These are phyloP conservation scores for Pythium volutum DNA, from an alignment of 352 stramenopile genomes.

Conservation along the genomic window DNA sequence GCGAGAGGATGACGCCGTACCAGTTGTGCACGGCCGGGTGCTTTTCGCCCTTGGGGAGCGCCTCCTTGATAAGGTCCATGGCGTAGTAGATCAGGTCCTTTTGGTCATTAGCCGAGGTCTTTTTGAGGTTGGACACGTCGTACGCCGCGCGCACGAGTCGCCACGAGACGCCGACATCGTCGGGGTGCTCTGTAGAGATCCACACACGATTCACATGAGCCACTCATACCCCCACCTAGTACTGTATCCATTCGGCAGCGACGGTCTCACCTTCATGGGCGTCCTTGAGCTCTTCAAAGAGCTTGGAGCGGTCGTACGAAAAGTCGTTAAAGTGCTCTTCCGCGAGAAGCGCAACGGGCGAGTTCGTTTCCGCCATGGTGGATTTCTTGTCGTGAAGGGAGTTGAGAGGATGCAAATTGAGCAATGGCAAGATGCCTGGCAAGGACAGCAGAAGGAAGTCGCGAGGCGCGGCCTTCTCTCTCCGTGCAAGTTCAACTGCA, in stretches of 20 bases:
- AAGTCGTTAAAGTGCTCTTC: constrained; percentile 84
- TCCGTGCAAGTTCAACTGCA: constrained; percentile 19
- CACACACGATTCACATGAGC: constrained; percentile 23
- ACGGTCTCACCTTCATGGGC: constrained; percentile 8
- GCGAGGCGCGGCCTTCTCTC: neutral
- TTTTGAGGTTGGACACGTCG: constrained; percentile 34
- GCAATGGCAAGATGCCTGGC: constrained; percentile 4
- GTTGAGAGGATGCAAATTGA: constrained; percentile 8
- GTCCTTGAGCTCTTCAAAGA: constrained; percentile 57
- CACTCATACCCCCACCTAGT: constrained; percentile 2
- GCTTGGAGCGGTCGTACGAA: constrained; percentile 62
- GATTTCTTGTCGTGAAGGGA: neutral
- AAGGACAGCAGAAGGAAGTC: too few species aligned
- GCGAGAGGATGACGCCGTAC: constrained; percentile 83
- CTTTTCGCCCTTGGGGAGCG: constrained; percentile 28
- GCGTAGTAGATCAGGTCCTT: constrained; percentile 44
- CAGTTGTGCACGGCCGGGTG: constrained; percentile 80
- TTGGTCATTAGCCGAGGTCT: constrained; percentile 32
- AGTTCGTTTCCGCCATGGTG: constrained; percentile 59
- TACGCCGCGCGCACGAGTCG: constrained; percentile 35
- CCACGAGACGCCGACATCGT: constrained; percentile 35
- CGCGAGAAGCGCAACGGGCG: constrained; percentile 53
- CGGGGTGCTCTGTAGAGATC: constrained; percentile 19
- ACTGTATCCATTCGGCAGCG: constrained; percentile 15
- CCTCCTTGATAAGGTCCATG: constrained; percentile 51